These are phyloP conservation scores for Durotheca rogersii DNA, from an alignment of 495 filamentous ascomycete species.

Conservation along the genomic window DNA sequence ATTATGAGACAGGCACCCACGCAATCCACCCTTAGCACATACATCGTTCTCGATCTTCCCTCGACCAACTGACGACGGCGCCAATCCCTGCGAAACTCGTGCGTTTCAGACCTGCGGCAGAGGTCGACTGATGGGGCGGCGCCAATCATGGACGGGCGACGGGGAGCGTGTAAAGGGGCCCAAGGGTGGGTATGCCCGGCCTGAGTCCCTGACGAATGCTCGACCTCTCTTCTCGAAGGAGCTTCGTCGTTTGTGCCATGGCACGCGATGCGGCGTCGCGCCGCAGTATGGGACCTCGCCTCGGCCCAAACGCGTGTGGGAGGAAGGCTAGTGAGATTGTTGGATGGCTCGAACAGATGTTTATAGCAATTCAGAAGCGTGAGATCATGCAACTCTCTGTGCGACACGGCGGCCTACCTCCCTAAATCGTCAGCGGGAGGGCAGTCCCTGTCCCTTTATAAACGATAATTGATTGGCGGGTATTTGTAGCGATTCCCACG, in stretches of 20 bases:
- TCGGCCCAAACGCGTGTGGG: neutral
- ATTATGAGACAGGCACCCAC: constrained; percentile 16
- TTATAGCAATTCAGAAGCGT: neutral
- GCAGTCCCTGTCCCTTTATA: no score
- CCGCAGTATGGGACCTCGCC: neutral
- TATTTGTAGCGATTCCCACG: no score
- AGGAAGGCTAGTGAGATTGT: neutral
- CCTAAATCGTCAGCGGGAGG: no score
- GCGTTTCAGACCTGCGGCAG: constrained; percentile 46
- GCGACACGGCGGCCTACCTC: no score
- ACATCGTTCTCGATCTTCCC: no score
- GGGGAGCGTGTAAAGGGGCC: constrained; percentile 2
- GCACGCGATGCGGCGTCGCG: neutral
- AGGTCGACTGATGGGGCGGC: constrained; percentile 37
- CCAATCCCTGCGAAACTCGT: constrained; percentile 33
- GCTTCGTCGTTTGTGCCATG: neutral
- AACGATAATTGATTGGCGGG: no score
- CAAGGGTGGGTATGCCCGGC: no score
- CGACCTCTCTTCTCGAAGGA: no score
- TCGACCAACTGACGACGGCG: constrained; percentile 27
- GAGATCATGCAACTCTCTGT: neutral
- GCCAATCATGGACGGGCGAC: neutral
- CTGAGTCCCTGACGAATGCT: no score
- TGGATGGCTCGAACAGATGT: neutral
- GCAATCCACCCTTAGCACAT: constrained; percentile 1